Evolutionary conservation across 108 stramenopile species (phyloP), one percentile per base, ranked within the genome.

Genomic region (Nannochloropsis oceanica): DNA sequence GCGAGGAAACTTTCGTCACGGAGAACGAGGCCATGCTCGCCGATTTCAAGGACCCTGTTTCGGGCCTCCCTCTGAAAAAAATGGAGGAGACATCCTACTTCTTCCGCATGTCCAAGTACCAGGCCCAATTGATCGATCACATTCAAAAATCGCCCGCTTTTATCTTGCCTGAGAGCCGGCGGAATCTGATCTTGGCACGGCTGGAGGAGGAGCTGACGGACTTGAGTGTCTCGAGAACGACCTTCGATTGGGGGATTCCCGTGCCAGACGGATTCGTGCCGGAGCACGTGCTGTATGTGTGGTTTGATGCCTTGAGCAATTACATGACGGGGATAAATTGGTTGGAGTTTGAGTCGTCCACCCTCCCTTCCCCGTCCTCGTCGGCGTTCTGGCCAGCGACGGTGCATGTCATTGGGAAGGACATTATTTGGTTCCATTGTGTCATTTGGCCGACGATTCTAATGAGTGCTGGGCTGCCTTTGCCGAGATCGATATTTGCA

Each of bases 371-470:
- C 46, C 80, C 25, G 24, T 88, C 91, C 25, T 81, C 94, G 92
- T 86, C 91, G 20, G 89, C 92, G 8, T 94, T 94, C 87, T 99
- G 99, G 99, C 99, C 99, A 12, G 96, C 96, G 1, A 87, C 93
- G 82, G 92, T 96, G 24, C 99, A 99, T 83, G 92, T 99, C 25
- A 98, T 99, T 86, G 97, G 99, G 27, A 98, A 98, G 89, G 99
- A 99, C 89, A 99, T 99, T 80, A 88, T 97, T 24, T 96, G 99
- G 94, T 99, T 99, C 89, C 99, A 99, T 87, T 93, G 94, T 10
- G 96, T 99, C 27, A 97, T 97, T 89, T 99, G 99, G 99, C 97
- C 97, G 26, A 95, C 95, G 89, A 93, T 99, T 42, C 94, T 99
- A 87, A 96, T 97, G 95, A 95, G 95, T 14, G 99, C 97, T 2